Percentiles rank a stretch among this genome's conserved stretches.
phyloP scores from a whole-genome alignment of 805 yeast species.

The Teunomyces cretensis region DNA sequence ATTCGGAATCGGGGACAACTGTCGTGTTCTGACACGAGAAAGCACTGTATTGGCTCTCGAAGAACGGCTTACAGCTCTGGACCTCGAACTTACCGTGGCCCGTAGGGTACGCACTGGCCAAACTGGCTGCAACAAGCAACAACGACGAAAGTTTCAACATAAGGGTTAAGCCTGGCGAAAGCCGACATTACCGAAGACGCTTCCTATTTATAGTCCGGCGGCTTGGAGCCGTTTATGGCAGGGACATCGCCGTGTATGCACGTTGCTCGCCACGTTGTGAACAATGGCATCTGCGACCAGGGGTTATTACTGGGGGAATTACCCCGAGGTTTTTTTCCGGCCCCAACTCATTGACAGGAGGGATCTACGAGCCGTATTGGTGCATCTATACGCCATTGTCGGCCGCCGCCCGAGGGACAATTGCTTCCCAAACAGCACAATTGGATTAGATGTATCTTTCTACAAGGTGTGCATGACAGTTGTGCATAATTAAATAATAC shows the following conservation, averaged over 20 bases:
- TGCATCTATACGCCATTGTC: no score
- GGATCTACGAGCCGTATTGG: no score
- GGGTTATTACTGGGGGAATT: no score
- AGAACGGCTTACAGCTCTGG: constrained; percentile 15
- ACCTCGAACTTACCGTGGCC: constrained; percentile 11
- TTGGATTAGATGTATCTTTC: no score
- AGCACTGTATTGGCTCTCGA: constrained; percentile 11
- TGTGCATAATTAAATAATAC: no score
- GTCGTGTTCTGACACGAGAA: constrained; percentile 22
- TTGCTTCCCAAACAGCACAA: no score
- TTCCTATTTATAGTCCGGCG: background rate
- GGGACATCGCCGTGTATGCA: background rate
- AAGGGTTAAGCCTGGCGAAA: background rate
- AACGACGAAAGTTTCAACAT: constrained; percentile 1
- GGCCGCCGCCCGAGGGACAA: no score
- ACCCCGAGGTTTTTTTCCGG: no score
- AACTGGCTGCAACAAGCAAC: constrained; percentile 4
- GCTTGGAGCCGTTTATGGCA: background rate
- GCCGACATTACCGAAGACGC: background rate
- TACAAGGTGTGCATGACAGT: no score
- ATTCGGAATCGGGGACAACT: constrained; percentile 42
- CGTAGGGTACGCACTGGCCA: constrained; percentile 4
- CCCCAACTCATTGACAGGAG: no score
- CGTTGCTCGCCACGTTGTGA: background rate
- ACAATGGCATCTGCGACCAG: background rate